Percentiles rank a stretch among this genome's conserved stretches.
phyloP scores from a whole-genome alignment of 2,329 filamentous ascomycete species.

The Hypoxylon sp. region DNA sequence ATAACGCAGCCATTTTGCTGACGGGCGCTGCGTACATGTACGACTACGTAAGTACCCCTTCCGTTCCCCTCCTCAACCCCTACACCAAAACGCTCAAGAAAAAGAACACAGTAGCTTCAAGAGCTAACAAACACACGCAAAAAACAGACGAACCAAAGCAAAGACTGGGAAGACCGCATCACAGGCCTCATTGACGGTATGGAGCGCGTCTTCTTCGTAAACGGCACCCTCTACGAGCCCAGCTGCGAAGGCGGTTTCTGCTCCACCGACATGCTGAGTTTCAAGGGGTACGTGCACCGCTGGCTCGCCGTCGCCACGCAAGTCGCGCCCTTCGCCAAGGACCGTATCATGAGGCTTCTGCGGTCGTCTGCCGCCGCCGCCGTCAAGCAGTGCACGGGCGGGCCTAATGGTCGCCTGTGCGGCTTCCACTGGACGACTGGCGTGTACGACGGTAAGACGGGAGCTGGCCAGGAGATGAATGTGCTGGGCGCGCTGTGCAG shows the following conservation, averaged over 20 bases:
- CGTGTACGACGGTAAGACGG: conserved; percentile 62
- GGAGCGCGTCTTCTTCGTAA: conserved; percentile 66
- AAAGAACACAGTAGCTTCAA: conserved; percentile 6
- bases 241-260: conserved; percentile 68
- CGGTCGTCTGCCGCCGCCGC: conserved; percentile 58
- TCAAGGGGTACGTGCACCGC: conserved; percentile 71
- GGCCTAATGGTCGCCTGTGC: conserved; percentile 61
- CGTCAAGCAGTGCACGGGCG: conserved; percentile 55
- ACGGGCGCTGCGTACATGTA: conserved; percentile 60
- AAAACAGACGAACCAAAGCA: conserved; percentile 50
- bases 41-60: conserved; percentile 57
- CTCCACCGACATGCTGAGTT: conserved; percentile 69
- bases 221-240: conserved; percentile 66
- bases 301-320: conserved; percentile 62
- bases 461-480: conserved; percentile 66
- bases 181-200: conserved; percentile 63
- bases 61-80: not conserved
- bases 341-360: conserved; percentile 57
- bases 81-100: not conserved
- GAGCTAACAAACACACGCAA: not conserved
- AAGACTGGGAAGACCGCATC: conserved; percentile 63
- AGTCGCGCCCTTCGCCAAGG: conserved; percentile 56
- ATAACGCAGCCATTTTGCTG: conserved; percentile 66
- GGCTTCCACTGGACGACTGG: conserved; percentile 65
- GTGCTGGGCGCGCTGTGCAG: conserved; percentile 64